These are phyloP conservation scores for Artemisia annua DNA, from an alignment of 129 eudicot species.

Conservation along the genomic window DNA sequence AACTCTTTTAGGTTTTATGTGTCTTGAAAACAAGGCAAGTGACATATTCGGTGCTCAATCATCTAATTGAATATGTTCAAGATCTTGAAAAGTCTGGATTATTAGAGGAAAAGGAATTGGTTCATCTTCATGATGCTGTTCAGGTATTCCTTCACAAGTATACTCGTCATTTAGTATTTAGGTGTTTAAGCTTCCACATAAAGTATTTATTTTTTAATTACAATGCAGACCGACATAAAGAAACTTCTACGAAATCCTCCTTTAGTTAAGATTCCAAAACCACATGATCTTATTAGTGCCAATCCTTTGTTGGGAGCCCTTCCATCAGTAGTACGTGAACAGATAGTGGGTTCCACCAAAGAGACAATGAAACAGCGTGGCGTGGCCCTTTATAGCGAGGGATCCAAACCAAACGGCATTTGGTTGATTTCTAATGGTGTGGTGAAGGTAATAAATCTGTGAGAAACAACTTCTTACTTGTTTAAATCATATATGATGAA, in stretches of 20 bases:
- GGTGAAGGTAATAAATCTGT: too few species aligned
- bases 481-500: too few species aligned
- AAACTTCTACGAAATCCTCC: slow-evolving; percentile 91
- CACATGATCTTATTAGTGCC: slow-evolving; percentile 55
- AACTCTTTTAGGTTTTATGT: slow-evolving; percentile 61
- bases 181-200: slow-evolving; percentile 3
- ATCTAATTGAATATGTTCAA: slow-evolving; percentile 76
- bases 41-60: slow-evolving; percentile 77
- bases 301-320: slow-evolving; percentile 42
- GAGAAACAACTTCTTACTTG: too few species aligned
- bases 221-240: slow-evolving; percentile 84
- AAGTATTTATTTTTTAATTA: slow-evolving; percentile 2
- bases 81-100: slow-evolving; percentile 92
- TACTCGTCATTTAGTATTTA: slow-evolving; percentile 2
- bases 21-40: slow-evolving; percentile 94
- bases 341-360: too few species aligned
- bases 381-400: too few species aligned
- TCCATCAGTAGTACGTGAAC: too few species aligned
- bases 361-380: too few species aligned
- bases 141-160: slow-evolving; percentile 50
- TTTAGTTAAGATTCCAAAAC: slow-evolving; percentile 76
- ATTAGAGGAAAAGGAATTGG: slow-evolving; percentile 83
- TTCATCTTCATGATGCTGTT: slow-evolving; percentile 93
- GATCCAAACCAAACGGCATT: too few species aligned
- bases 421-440: too few species aligned